These are phyloP conservation scores for Eustoma russellianum DNA, from an alignment of 257 asterid genomes.

Conservation along the genomic window DNA sequence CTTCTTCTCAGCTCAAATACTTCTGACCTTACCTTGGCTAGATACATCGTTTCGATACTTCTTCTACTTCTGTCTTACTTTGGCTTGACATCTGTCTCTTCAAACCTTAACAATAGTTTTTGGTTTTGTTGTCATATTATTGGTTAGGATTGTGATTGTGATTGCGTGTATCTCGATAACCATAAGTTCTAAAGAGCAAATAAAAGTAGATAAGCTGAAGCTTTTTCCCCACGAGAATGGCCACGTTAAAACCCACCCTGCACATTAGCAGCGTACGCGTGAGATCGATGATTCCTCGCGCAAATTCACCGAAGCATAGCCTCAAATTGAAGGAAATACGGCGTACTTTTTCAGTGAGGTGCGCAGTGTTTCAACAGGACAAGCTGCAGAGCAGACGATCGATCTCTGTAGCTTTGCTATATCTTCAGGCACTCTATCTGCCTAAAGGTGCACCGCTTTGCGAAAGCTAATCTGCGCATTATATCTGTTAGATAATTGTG, in stretches of 20 bases:
- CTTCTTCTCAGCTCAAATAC: too few relatives aligned
- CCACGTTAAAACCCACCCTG: slow-evolving; percentile 18
- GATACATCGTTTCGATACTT: too few relatives aligned
- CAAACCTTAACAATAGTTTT: too few relatives aligned
- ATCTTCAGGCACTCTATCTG: slow-evolving; percentile 33
- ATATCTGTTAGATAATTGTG: background rate
- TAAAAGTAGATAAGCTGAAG: slow-evolving; percentile 4
- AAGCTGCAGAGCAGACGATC: slow-evolving; percentile 50
- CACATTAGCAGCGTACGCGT: slow-evolving; percentile 23
- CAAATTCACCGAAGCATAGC: slow-evolving; percentile 14
- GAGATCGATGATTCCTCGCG: slow-evolving; percentile 15
- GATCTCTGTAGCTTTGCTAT: slow-evolving; percentile 47
- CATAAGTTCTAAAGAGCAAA: too few relatives aligned
- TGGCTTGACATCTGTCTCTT: too few relatives aligned
- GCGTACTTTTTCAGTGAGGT: slow-evolving; percentile 22
- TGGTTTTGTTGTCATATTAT: too few relatives aligned
- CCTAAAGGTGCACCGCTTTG: slow-evolving; percentile 38
- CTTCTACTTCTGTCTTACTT: too few relatives aligned
- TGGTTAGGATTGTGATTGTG: too few relatives aligned
- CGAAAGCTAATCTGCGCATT: slow-evolving; percentile 6
- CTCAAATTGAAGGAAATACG: slow-evolving; percentile 8
- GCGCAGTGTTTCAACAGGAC: slow-evolving; percentile 35
- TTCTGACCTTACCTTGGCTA: too few relatives aligned
- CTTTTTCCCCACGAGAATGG: slow-evolving; percentile 4
- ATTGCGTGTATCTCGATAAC: too few relatives aligned